These are phyloP conservation scores for Tuber melanosporum DNA, from an alignment of 495 filamentous ascomycete genomes.

Conservation along the genomic window DNA sequence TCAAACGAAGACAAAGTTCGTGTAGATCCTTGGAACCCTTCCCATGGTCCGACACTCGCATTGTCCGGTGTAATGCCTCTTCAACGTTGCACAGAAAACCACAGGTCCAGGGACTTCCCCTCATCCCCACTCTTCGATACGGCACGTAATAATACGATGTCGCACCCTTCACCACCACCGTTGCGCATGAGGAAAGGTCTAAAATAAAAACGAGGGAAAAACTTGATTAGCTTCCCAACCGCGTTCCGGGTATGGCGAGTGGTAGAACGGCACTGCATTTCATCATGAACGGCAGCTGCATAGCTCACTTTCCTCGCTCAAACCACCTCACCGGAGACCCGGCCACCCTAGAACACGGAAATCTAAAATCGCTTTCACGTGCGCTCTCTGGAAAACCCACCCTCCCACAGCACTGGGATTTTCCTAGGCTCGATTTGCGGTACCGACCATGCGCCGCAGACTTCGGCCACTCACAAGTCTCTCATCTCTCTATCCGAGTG, in stretches of 20 bases:
- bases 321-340: not conserved
- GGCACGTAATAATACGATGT: not conserved
- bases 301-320: not conserved
- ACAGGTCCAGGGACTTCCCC: not conserved
- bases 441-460: not conserved
- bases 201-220: not conserved
- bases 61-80: not conserved
- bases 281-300: not conserved
- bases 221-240: not conserved
- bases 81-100: not conserved
- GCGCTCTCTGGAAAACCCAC: not conserved
- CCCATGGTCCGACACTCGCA: not conserved
- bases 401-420: not conserved
- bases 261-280: not conserved
- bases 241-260: not conserved
- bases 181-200: not conserved
- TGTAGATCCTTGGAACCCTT: not conserved
- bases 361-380: not conserved
- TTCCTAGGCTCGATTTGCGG: not conserved
- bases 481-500: not conserved
- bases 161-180: not conserved
- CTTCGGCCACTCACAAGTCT: not conserved
- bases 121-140: not conserved
- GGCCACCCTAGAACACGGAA: not conserved
- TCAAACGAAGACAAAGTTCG: not conserved